These are phyloP conservation scores for Hapsidospora chrysogenum DNA, from an alignment of 495 filamentous ascomycete genomes.

Conservation along the genomic window DNA sequence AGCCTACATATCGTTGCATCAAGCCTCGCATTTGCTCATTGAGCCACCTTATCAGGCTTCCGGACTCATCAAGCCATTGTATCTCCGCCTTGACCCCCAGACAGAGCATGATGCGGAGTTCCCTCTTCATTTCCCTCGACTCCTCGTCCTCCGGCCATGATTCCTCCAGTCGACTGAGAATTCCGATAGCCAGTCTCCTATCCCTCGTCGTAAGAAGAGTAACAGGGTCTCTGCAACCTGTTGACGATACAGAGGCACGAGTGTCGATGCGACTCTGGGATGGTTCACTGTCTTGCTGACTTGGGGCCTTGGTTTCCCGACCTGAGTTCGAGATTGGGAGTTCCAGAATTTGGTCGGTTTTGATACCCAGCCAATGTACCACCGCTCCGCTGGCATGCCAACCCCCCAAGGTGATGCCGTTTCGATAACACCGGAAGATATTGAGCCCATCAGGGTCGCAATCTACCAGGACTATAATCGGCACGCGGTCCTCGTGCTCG, in stretches of 20 bases:
- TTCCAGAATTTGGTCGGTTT: slow-evolving; percentile 36
- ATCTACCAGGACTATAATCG: slow-evolving; percentile 59
- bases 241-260: background rate
- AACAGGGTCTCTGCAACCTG: slow-evolving; percentile 2
- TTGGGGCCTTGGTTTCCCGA: too few relatives aligned
- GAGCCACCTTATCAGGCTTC: slow-evolving; percentile 49
- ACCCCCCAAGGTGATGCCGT: slow-evolving; percentile 82
- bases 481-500: slow-evolving; percentile 15
- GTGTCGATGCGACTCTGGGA: background rate
- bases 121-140: slow-evolving; percentile 32
- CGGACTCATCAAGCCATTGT: slow-evolving; percentile 53
- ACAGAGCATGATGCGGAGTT: slow-evolving; percentile 78
- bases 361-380: slow-evolving; percentile 62
- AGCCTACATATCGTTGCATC: background rate
- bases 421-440: slow-evolving; percentile 76
- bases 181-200: slow-evolving; percentile 43
- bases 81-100: slow-evolving; percentile 81
- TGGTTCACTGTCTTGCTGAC: slow-evolving; percentile 6
- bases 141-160: slow-evolving; percentile 1
- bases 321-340: slow-evolving; percentile 5
- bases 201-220: slow-evolving; percentile 45
- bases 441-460: slow-evolving; percentile 75
- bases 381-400: slow-evolving; percentile 77
- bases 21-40: slow-evolving; percentile 23
- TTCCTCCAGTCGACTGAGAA: slow-evolving; percentile 36